phyloP scores from a whole-genome alignment of 116 monocot species.

The Posidonia oceanica region DNA sequence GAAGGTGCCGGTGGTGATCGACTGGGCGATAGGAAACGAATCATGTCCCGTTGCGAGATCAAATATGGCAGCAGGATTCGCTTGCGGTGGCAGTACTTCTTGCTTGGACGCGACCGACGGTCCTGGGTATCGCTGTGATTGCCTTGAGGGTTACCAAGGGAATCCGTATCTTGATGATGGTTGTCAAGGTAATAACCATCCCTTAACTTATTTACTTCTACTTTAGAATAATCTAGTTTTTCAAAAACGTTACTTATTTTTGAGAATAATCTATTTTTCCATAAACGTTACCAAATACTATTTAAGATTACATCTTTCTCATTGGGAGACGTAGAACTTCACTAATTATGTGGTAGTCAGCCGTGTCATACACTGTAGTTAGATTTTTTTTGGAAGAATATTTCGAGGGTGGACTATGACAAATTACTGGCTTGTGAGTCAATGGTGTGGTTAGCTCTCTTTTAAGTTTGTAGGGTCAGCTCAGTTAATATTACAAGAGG shows the following conservation, averaged over 20 bases:
- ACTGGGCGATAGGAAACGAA: conserved; percentile 40
- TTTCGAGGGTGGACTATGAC: too few species aligned
- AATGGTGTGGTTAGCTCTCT: too few species aligned
- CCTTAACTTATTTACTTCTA: not conserved
- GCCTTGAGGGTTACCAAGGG: conserved; percentile 33
- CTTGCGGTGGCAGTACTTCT: conserved; percentile 24
- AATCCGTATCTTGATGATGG: conserved; percentile 47
- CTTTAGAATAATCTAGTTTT: not conserved
- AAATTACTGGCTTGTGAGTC: too few species aligned
- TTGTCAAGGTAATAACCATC: conserved; percentile 27
- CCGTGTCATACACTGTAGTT: too few species aligned
- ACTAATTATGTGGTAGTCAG: too few species aligned
- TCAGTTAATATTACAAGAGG: too few species aligned
- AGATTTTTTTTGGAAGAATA: too few species aligned
- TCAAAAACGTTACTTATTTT: not conserved
- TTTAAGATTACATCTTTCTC: too few species aligned
- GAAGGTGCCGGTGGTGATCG: conserved; percentile 30
- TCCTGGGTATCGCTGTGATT: conserved; percentile 37
- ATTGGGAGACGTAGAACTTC: too few species aligned
- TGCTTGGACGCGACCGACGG: conserved; percentile 27
- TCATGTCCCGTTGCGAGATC: conserved; percentile 9
- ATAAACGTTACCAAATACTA: too few species aligned
- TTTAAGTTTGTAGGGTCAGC: too few species aligned
- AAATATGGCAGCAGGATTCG: not conserved
- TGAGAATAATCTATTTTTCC: not conserved